A percentile compares a stretch with the other conserved stretches of the same genome.
phyloP scores from a whole-genome alignment of 768 basidiomycete species.

The Thelephora aurantiotincta region DNA sequence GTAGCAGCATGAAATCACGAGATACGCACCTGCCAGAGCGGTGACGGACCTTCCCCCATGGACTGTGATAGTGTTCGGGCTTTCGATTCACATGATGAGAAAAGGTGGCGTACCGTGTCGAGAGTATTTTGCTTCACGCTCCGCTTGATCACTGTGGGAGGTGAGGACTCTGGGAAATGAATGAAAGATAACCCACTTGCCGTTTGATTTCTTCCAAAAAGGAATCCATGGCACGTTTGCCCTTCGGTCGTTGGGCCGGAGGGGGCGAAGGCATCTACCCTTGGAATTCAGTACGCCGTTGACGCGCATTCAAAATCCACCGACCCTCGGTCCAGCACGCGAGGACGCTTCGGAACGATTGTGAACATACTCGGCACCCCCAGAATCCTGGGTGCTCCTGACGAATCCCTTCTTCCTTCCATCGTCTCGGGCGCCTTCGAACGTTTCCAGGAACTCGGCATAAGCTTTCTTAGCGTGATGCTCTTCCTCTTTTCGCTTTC shows the following conservation, averaged over 20 bases:
- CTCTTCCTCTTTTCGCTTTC: conserved; percentile 76
- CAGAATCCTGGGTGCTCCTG: conserved; percentile 35
- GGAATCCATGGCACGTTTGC: conserved; percentile 90
- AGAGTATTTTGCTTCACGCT: conserved; percentile 74
- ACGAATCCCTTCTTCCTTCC: conserved; percentile 46
- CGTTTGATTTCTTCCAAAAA: conserved; percentile 95
- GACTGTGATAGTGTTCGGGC: conserved; percentile 17
- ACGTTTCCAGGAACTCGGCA: conserved; percentile 74
- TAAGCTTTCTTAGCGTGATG: conserved; percentile 66
- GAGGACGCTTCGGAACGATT: conserved; percentile 7
- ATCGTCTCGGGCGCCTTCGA: conserved; percentile 53
- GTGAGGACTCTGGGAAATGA: neutral
- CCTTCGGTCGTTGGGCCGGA: conserved; percentile 59
- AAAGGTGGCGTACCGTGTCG: conserved; percentile 36
- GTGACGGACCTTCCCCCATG: conserved; percentile 64
- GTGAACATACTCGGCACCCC: conserved; percentile 7
- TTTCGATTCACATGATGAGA: neutral
- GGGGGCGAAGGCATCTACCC: conserved; percentile 49
- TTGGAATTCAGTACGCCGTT: conserved; percentile 1
- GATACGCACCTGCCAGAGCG: conserved; percentile 66
- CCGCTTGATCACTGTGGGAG: conserved; percentile 69
- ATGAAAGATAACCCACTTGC: conserved; percentile 22
- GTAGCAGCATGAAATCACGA: neutral
- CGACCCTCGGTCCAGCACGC: conserved; percentile 15
- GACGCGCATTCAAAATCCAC: neutral